Evolutionary conservation across 1,284 basidiomycete genomes (phyloP), one percentile per base, ranked within the genome.

Genomic region (Moniliella sp.): DNA sequence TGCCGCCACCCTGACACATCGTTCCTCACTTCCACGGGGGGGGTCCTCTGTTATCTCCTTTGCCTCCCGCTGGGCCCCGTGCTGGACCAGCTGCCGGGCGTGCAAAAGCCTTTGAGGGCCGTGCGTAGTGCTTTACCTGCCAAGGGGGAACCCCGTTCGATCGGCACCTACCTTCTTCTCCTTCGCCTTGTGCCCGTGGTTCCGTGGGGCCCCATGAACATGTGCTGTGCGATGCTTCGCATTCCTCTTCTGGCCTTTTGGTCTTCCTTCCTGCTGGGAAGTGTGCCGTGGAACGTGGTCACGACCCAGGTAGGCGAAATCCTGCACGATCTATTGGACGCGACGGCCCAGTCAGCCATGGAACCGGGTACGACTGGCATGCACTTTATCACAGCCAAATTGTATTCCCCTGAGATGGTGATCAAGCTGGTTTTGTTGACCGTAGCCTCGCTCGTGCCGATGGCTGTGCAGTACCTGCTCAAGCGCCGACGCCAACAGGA

Each of bases 231-330:
- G 7, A 46, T 57, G 4, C 42, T 58, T 4, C 36, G 48, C 12
- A 52, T 57, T 5, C 56, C 56, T 2, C 33, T 58, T 10, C 28
- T 45, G 2, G 54, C 56, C 4, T 58, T 54, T 30, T 41, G 41
- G 1, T 1, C 42, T 37, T 5, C 56, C 4, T 34, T 58, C 3
- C 49, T 36, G 4, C 25, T 57, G 7, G 56, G 56, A 1, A 50
- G 46, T n/a, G 36, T 57, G 7, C 53, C 53, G 5, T 58, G 56
- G 56, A 58, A 58, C 40, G 51, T 50, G 35, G 46, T 50, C 32
- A 58, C 56, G 1, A 45, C 47, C 13, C 51, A 56, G 37, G 39
- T 55, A 14, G 55, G 55, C 18, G 55, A 57, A 26, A 15, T 58
- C 14, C 31, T 58, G 15, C 45, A 50, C 17, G 50, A 57, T 23